phyloP scores from a whole-genome alignment of 2,329 filamentous ascomycete species.

The Aspergillus intermedius region DNA sequence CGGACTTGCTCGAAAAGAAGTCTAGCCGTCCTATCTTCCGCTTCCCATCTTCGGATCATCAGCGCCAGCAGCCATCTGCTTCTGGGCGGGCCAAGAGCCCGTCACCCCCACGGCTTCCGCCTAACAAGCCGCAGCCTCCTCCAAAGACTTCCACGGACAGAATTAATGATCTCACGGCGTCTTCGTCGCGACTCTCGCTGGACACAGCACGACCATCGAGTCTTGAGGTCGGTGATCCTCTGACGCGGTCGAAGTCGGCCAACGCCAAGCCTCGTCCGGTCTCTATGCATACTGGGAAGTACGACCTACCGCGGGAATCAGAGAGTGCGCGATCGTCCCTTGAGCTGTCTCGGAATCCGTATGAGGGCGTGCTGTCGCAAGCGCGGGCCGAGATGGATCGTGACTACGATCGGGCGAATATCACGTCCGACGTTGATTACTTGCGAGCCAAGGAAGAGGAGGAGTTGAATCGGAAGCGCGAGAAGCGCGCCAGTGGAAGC shows the following conservation, averaged over 20 bases:
- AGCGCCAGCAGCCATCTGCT: slow-evolving; percentile 44
- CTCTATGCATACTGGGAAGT: slow-evolving; percentile 75
- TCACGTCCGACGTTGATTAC: slow-evolving; percentile 76
- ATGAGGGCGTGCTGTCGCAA: slow-evolving; percentile 31
- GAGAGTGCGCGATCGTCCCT: slow-evolving; percentile 50
- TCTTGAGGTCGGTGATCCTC: slow-evolving; percentile 53
- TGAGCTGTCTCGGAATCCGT: slow-evolving; percentile 27
- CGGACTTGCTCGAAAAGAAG: slow-evolving; percentile 24
- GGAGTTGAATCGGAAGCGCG: slow-evolving; percentile 52
- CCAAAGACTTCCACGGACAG: slow-evolving; percentile 45
- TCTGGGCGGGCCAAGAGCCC: slow-evolving; percentile 20
- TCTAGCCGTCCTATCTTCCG: slow-evolving; percentile 46
- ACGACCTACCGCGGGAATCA: slow-evolving; percentile 74
- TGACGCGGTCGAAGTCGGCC: slow-evolving; percentile 56
- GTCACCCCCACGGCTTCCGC: slow-evolving; percentile 26
- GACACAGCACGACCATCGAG: slow-evolving; percentile 62
- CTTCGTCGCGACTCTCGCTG: slow-evolving; percentile 61
- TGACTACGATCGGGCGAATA: slow-evolving; percentile 45
- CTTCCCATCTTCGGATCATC: slow-evolving; percentile 43
- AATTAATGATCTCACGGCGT: slow-evolving; percentile 50
- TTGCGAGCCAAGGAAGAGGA: slow-evolving; percentile 66
- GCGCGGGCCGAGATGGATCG: slow-evolving; percentile 31
- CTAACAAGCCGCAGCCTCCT: slow-evolving; percentile 40
- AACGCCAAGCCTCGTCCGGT: slow-evolving; percentile 64
- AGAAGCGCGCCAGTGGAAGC: slow-evolving; percentile 51